Evolutionary conservation across 805 yeast genomes (phyloP), one percentile per base, ranked within the genome.

Genomic region (Lipomyces mesembrius): DNA sequence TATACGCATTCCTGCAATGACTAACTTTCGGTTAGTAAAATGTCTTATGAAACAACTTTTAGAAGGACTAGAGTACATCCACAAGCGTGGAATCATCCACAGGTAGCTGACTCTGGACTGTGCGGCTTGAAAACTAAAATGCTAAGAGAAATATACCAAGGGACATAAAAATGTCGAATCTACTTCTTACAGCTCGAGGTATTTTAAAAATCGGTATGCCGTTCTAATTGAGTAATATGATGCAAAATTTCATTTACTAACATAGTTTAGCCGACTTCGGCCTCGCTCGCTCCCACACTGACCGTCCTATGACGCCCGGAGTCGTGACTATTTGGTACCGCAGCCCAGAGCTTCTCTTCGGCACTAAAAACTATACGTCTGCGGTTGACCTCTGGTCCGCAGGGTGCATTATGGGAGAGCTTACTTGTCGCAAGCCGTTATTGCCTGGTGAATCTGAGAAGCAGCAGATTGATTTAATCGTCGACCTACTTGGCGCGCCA

Each of bases 381-480:
- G 97, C 91, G 72, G 92, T 94, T 8, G 99, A 94, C 75, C 87
- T 91, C 72, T 94, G 99, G 99, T 97, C 98, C 0, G 87, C 92
- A 69, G 99, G 99, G 2, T 94, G 98, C 79, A 80, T 94, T 27
- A 79, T 94, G 64, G 84, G 91, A 29, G 98, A 94, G 76, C 77
- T 94, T 35, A 91, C 91, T 74, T 83, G 87, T 1, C 85, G 87
- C 69, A 79, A 78, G 39, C 96, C 98, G 0, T 80, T 88, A 0
- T 92, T 94, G 76, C 95, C 89, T 76, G 98, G 97, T 1, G 81
- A 83, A 29, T 95, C 93, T 77, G 98, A 94, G 74, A 82, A 92
- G 53, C 88, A 90, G 61, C 98, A 93, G 76, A 77, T 94, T 22
- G 83, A 84, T 73, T 85, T 87, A 43, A 91, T 94, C 8, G 91